phyloP scores from a whole-genome alignment of 805 yeast genomes.

The Blastobotrys americana region DNA sequence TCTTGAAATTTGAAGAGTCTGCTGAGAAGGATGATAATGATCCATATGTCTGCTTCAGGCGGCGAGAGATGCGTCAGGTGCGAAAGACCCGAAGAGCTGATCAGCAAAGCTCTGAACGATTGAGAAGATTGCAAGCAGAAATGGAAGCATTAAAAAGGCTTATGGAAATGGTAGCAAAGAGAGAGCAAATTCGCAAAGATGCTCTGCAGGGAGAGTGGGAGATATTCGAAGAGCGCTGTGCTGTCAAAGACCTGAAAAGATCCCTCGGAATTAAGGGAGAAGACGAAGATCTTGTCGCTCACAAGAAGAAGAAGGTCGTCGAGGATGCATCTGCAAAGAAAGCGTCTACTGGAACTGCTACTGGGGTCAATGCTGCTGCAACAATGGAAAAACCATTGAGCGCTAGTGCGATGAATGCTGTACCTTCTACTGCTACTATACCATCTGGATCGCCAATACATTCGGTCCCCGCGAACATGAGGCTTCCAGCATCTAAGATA shows the following conservation, averaged over 20 bases:
- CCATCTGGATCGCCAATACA: constrained; percentile 8
- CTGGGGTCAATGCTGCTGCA: constrained; percentile 11
- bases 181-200: constrained; percentile 62
- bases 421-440: constrained; percentile 11
- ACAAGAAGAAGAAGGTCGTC: constrained; percentile 46
- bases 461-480: constrained; percentile 62
- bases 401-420: constrained; percentile 30
- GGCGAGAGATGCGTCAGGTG: constrained; percentile 91
- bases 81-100: constrained; percentile 95
- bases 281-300: constrained; percentile 74
- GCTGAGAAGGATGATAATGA: constrained; percentile 86
- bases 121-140: constrained; percentile 66
- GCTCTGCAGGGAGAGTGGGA: constrained; percentile 54
- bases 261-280: constrained; percentile 70
- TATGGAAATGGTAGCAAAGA: constrained; percentile 59
- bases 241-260: constrained; percentile 68
- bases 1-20: constrained; percentile 73
- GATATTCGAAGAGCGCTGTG: constrained; percentile 65
- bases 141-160: constrained; percentile 68
- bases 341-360: constrained; percentile 15
- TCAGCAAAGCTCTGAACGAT: constrained; percentile 76
- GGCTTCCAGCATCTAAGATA: constrained; percentile 80
- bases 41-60: constrained; percentile 91
- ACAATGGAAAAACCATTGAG: constrained; percentile 17
- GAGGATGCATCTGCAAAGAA: constrained; percentile 12